Evolutionary conservation across 768 basidiomycete species (phyloP), one percentile per base, ranked within the genome.

Genomic region (Phanerodontia chrysosporium): DNA sequence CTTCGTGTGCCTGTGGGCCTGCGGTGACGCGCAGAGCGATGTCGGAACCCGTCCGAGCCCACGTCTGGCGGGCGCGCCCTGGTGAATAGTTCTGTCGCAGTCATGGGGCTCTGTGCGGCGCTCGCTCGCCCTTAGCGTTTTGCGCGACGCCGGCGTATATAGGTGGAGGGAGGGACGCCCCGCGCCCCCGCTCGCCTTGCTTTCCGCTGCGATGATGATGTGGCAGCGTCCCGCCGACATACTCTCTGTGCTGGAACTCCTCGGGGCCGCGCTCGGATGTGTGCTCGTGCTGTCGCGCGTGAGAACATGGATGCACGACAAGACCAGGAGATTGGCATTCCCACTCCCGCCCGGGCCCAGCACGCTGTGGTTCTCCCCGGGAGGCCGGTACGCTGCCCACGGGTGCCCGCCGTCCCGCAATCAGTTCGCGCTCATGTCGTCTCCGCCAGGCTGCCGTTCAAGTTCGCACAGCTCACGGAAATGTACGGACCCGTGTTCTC

Each of bases 401-500:
- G 32, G 18, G 13, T 49, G 29, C n/a, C 1, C 29, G 21, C 16
- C 16, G 44, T 22, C 35, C 30, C 10, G 10, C 24, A 42, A 24
- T 25, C 46, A 36, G 29, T 53, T 21, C 6, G 8, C 9, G 22
- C 52, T 39, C 2, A 53, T 52, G 30, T 52, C 14, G 13, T 18
- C 51, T n/a, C 16, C 48, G 48, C 22, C 24, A 62, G 61, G 2
- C 46, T 51, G 2, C 58, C 57, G n/a, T 18, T 49, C 16, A 45
- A 49, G 16, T 56, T 42, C 44, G 61, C 51, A 9, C 46, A 62
- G 42, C 39, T 58, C 22, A 54, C 57, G 0, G 49, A 62, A n/a
- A 51, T 22, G 13, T 62, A 62, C 53, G 61, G 61, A 28, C 61
- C 57, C 24, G 61, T 62, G 2, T 55, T 55, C 58, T 58, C 57